Evolutionary conservation across 2,329 filamentous ascomycete genomes (phyloP).

Genomic region (Aspergillus texensis): DNA sequence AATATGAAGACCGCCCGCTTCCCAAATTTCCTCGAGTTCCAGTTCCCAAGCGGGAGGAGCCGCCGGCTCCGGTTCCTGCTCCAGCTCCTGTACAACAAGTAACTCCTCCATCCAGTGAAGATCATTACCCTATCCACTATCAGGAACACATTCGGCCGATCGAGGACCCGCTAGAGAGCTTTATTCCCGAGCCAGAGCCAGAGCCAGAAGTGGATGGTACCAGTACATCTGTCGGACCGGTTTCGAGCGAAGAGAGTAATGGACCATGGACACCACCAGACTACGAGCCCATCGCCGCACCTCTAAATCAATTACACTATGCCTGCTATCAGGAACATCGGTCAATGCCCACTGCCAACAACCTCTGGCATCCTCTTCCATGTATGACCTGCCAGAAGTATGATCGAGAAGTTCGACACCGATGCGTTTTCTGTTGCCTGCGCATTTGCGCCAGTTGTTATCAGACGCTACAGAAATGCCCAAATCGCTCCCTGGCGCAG

Average conservation of each 20-base stretch:
- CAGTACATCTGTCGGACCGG: constrained; percentile 21
- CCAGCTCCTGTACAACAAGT: constrained; percentile 8
- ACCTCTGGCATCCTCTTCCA: constrained; percentile 43
- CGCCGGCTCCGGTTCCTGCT: constrained; percentile 2
- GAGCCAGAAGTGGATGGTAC: constrained; percentile 22
- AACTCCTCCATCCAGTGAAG: constrained; percentile 9
- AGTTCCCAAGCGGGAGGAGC: constrained; percentile 7
- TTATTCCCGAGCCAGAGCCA: constrained; percentile 36
- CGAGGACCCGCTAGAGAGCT: constrained; percentile 33
- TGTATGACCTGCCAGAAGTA: constrained; percentile 48
- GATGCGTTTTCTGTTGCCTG: constrained; percentile 47
- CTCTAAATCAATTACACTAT: constrained; percentile 40
- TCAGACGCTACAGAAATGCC: constrained; percentile 35
- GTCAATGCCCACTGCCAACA: constrained; percentile 38
- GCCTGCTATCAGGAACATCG: constrained; percentile 45
- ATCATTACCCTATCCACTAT: neutral
- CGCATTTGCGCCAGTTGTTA: constrained; percentile 43
- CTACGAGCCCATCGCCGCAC: constrained; percentile 36
- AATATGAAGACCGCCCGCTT: constrained; percentile 8
- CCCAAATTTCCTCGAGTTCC: constrained; percentile 13
- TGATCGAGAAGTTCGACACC: constrained; percentile 40
- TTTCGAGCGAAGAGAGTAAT: constrained; percentile 23
- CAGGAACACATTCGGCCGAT: constrained; percentile 7
- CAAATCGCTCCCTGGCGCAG: constrained; percentile 35
- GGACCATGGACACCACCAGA: constrained; percentile 33